These are phyloP conservation scores for Ilyonectria mors-panacis DNA, from an alignment of 2,329 filamentous ascomycete species.

Conservation along the genomic window DNA sequence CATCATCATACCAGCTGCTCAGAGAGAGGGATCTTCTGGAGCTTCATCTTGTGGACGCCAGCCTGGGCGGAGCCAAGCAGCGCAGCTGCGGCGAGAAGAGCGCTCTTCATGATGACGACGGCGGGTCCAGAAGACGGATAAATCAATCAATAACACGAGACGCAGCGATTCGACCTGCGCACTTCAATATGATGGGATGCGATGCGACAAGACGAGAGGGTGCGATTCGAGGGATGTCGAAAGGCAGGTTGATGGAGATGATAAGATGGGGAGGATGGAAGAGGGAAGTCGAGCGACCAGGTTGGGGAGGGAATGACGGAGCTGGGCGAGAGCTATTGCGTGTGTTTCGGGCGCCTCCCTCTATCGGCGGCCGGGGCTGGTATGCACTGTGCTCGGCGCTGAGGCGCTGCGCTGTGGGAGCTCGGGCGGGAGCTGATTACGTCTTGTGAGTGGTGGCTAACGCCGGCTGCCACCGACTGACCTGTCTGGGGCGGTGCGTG, in stretches of 20 bases:
- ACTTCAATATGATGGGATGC: constrained; percentile 12
- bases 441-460: constrained; percentile 26
- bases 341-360: constrained; percentile 41
- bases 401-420: not conserved
- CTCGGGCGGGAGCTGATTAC: constrained; percentile 5
- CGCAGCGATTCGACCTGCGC: constrained; percentile 14
- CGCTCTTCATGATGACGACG: constrained; percentile 84
- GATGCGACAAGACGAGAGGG: constrained; percentile 28
- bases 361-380: constrained; percentile 38
- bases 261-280: constrained; percentile 35
- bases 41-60: constrained; percentile 94
- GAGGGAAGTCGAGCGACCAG: constrained; percentile 33
- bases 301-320: constrained; percentile 42
- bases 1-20: constrained; percentile 86
- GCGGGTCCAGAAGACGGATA: constrained; percentile 26
- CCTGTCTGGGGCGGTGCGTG: constrained; percentile 20
- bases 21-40: constrained; percentile 93
- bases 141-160: constrained; percentile 22
- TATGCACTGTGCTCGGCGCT: constrained; percentile 12
- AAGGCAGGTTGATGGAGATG: constrained; percentile 29
- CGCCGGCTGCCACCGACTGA: constrained; percentile 7
- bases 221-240: constrained; percentile 26
- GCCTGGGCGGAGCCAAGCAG: constrained; percentile 88
- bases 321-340: constrained; percentile 47
- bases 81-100: constrained; percentile 83